Conservation (phyloP, 1,284 basidiomycete genomes). For the Malassezia japonica region DNA sequence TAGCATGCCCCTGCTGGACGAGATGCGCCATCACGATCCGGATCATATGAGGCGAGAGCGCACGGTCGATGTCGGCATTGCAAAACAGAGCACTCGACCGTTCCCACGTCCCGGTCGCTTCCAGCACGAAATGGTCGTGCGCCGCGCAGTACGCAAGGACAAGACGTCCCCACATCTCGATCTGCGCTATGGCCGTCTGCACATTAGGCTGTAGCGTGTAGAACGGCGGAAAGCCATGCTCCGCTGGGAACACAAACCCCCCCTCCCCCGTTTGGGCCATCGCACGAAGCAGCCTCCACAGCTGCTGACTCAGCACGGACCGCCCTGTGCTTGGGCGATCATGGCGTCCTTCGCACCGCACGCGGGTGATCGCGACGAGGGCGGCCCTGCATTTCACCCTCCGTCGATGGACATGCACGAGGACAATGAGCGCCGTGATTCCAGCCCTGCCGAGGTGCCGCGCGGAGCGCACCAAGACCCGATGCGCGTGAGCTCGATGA, state of each 20-base stretch:
- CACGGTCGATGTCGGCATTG: slow-evolving; percentile 7
- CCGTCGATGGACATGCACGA: neutral
- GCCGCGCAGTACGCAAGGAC: slow-evolving; percentile 50
- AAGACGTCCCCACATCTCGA: slow-evolving; percentile 51
- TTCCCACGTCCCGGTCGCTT: slow-evolving; percentile 43
- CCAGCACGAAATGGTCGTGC: slow-evolving; percentile 50
- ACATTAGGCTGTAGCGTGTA: slow-evolving; percentile 55
- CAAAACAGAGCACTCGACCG: slow-evolving; percentile 8
- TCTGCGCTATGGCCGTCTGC: slow-evolving; percentile 51
- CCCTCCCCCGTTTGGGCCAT: neutral
- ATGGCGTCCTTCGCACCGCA: neutral
- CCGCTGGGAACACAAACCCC: slow-evolving; percentile 50
- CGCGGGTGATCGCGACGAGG: neutral
- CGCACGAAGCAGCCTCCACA: neutral
- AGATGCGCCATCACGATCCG: slow-evolving; percentile 24
- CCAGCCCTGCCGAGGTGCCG: neutral
- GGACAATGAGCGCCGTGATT: too few relatives aligned
- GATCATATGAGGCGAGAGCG: slow-evolving; percentile 20
- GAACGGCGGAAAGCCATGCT: slow-evolving; percentile 55
- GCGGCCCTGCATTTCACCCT: neutral
- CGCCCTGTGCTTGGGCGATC: neutral
- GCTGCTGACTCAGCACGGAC: neutral
- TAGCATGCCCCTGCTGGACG: slow-evolving; percentile 24
- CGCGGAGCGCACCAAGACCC: neutral
- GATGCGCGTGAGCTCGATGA: slow-evolving; percentile 17